These are phyloP conservation scores for Diospyros lotus DNA, from an alignment of 148 eudicot genomes.

Conservation along the genomic window DNA sequence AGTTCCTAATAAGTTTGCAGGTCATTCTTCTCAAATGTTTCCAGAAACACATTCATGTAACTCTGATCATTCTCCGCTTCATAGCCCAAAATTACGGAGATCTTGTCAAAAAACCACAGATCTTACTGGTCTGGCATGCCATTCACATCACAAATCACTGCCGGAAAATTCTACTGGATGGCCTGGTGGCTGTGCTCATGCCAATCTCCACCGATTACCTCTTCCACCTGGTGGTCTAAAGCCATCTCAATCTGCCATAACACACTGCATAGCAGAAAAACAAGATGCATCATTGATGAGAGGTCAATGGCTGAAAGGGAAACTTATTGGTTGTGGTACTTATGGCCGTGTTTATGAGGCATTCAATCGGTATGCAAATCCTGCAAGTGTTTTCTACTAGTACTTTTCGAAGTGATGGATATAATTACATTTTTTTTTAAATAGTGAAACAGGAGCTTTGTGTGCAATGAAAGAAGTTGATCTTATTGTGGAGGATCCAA, in stretches of 20 bases:
- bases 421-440: conserved; percentile 5
- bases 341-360: conserved; percentile 87
- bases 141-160: conserved; percentile 35
- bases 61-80: conserved; percentile 43
- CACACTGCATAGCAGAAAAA: conserved; percentile 28
- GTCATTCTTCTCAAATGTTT: conserved; percentile 22
- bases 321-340: conserved; percentile 84
- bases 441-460: conserved; percentile 81
- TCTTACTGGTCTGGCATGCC: conserved; percentile 32
- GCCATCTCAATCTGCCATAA: conserved; percentile 32
- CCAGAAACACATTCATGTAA: conserved; percentile 22
- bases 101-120: conserved; percentile 21
- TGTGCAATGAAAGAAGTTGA: conserved; percentile 98
- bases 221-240: conserved; percentile 64
- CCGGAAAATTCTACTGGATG: conserved; percentile 36
- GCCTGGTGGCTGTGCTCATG: conserved; percentile 33
- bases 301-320: conserved; percentile 79
- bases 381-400: not conserved
- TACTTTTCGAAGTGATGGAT: not conserved
- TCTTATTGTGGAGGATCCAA: conserved; percentile 67
- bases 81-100: conserved; percentile 35
- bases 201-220: conserved; percentile 71
- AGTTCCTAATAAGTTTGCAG: conserved; percentile 16
- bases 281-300: conserved; percentile 33
- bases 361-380: conserved; percentile 52